Evolutionary conservation across 2,329 filamentous ascomycete species (phyloP).

Genomic region (Penicillium sp.): DNA sequence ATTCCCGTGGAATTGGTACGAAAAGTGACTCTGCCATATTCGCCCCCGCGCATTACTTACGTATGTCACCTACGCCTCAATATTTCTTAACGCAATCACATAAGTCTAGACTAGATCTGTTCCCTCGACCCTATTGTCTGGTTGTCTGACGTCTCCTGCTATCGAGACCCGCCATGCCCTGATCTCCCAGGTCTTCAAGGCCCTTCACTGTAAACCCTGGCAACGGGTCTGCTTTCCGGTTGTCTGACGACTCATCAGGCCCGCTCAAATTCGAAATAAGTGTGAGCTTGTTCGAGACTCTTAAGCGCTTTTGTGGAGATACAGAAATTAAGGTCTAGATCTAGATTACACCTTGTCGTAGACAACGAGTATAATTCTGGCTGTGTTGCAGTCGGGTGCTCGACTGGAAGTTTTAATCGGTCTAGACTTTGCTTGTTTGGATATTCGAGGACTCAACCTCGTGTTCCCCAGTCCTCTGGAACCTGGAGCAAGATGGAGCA

Average conservation of each 20-base stretch:
- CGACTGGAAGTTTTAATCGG: neutral
- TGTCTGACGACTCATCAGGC: neutral
- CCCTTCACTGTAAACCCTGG: neutral
- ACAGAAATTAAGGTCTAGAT: neutral
- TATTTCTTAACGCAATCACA: neutral
- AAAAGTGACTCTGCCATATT: neutral
- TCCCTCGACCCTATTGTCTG: neutral
- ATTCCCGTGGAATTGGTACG: neutral
- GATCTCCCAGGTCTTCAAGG: neutral
- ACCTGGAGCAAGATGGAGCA: neutral
- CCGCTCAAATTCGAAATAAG: neutral
- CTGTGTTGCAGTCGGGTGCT: neutral
- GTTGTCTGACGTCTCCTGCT: slow-evolving; percentile 1
- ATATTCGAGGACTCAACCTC: neutral
- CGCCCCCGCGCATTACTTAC: neutral
- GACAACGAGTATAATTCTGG: neutral
- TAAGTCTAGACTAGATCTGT: neutral
- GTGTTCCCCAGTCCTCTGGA: neutral
- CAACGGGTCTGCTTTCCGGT: neutral
- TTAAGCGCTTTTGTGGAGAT: neutral
- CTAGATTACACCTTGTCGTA: neutral
- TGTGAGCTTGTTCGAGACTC: neutral
- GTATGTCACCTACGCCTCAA: neutral
- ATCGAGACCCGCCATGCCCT: neutral
- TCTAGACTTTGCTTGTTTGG: neutral